Evolutionary conservation across 495 filamentous ascomycete species (phyloP), one percentile per base, ranked within the genome.

Genomic region (Acidomyces sp.): DNA sequence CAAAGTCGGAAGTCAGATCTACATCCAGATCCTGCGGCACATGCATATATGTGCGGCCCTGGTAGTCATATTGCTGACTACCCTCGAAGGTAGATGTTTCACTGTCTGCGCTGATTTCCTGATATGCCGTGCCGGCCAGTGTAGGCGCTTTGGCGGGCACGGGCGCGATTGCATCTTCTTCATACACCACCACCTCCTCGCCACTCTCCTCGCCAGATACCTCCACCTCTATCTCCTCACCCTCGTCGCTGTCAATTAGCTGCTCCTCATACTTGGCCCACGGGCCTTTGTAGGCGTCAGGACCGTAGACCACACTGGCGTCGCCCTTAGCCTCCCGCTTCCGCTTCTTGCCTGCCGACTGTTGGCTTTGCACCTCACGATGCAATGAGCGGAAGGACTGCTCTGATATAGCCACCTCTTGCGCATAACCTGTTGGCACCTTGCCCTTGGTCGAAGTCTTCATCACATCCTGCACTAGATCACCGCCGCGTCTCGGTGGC

Each of bases 21-120:
- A 95, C 71, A 58, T 87, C 87, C 55, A 96, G 64, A 62, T 95
- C 90, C 58, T 85, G 85, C n/a, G 90, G 90, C 3, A 96, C 73
- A 62, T 96, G 92, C 82, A 90, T 85, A 55, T 85, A 87, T 16
- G 86, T 93, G 46, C 90, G 66, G 23, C 90, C 90, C 52, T 84
- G 75, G 61, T 96, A 96, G 59, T 96, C 92, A 66, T 77, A 78
- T 58, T 82, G 61, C 52, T 79, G 67, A n/a, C 66, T 63, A 31
- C 86, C 92, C 42, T 93, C 78, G 64, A 93, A 99, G 36, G 79
- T 74, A n/a, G 77, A 84, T 32, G 79, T 86, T 61, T 96, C 88
- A 26, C 53, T 52, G 17, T 46, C 53, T 3, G 62, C 62, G 18
- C 70, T 50, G 41, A 67, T 66, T 35, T 72, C 67, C 37, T 66